These are phyloP conservation scores for Ligustrum vulgare DNA, from an alignment of 257 asterid species.

Conservation along the genomic window DNA sequence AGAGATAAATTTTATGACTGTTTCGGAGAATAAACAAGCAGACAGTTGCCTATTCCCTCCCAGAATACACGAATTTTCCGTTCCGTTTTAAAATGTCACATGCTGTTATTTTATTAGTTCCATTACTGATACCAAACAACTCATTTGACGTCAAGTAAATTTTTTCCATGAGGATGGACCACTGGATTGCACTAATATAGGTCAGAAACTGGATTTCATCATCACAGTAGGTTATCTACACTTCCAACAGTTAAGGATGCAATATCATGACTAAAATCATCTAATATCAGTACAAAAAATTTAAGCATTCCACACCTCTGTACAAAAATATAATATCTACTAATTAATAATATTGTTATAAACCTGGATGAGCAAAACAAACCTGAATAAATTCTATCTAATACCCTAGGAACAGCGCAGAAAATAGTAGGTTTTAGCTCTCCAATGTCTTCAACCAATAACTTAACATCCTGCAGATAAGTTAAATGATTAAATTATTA, in stretches of 20 bases:
- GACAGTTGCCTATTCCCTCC: not conserved
- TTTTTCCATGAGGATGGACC: conserved; percentile 12
- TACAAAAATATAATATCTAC: conserved; percentile 20
- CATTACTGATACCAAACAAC: not conserved
- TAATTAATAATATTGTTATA: not conserved
- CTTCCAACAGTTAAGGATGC: not conserved
- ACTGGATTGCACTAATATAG: conserved; percentile 12
- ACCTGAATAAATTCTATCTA: conserved; percentile 91
- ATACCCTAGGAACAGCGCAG: conserved; percentile 96
- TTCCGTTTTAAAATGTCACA: not conserved
- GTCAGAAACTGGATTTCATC: conserved; percentile 16
- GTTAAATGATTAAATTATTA: conserved; percentile 5
- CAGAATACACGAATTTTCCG: not conserved
- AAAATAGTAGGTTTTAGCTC: conserved; percentile 89
- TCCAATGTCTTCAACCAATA: conserved; percentile 78
- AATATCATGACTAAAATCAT: conserved; percentile 6
- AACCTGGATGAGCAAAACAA: conserved; percentile 8
- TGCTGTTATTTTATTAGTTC: not conserved
- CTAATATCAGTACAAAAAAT: conserved; percentile 2
- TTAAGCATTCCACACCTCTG: conserved; percentile 12
- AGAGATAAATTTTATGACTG: not conserved
- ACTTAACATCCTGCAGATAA: conserved; percentile 72
- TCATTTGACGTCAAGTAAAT: not conserved
- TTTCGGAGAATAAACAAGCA: not conserved
- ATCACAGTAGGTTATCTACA: conserved; percentile 4